Conservation (phyloP, 495 filamentous ascomycete genomes). For the Apodospora peruviana region DNA sequence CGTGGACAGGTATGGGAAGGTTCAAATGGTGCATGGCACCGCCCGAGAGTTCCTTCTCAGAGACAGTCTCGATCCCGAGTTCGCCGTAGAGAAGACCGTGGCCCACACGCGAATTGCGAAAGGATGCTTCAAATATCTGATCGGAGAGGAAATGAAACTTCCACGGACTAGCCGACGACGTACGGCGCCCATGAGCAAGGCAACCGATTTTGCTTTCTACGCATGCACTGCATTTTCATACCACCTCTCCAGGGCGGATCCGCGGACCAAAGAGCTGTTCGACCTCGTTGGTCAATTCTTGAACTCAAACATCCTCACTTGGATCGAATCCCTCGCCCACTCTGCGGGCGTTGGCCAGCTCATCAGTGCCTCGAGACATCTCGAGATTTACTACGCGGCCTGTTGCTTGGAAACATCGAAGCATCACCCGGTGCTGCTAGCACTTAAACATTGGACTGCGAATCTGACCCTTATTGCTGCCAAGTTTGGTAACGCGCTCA, state of each 20-base stretch:
- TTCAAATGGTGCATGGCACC: constrained; percentile 15
- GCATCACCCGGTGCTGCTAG: neutral
- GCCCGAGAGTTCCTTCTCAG: constrained; percentile 15
- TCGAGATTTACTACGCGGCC: constrained; percentile 1
- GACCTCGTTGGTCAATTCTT: constrained; percentile 6
- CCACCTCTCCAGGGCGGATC: constrained; percentile 7
- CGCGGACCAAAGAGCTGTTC: neutral
- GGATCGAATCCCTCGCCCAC: constrained; percentile 7
- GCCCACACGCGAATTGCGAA: constrained; percentile 12
- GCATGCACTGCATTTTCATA: constrained; percentile 7
- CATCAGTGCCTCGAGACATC: constrained; percentile 4
- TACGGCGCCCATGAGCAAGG: neutral
- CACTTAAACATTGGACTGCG: constrained; percentile 4
- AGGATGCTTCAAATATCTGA: constrained; percentile 10
- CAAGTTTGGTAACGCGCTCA: constrained; percentile 8
- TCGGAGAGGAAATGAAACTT: constrained; percentile 9
- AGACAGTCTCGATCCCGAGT: constrained; percentile 6
- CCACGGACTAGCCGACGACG: neutral
- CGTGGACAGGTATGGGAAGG: constrained; percentile 5
- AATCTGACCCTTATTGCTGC: constrained; percentile 13
- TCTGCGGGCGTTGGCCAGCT: constrained; percentile 2
- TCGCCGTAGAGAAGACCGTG: constrained; percentile 4
- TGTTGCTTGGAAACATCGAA: constrained; percentile 2
- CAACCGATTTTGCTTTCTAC: constrained; percentile 5
- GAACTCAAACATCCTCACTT: constrained; percentile 9